Percentiles rank a stretch among this genome's conserved stretches.
These are phyloP conservation scores for Excoecaria agallocha DNA, from an alignment of 345 rosid genomes.

Conservation along the genomic window DNA sequence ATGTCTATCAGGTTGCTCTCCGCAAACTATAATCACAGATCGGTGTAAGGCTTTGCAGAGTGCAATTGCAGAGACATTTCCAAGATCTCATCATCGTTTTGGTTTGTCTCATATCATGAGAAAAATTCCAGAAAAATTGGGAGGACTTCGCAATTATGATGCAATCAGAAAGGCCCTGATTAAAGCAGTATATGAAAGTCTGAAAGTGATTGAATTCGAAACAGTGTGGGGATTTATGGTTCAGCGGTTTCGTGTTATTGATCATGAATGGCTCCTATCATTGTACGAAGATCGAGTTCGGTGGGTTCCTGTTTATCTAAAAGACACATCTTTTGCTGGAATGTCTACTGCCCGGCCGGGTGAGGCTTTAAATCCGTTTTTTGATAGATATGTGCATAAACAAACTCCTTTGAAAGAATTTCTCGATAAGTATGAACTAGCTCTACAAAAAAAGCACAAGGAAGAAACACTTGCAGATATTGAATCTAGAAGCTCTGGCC, in stretches of 20 bases:
- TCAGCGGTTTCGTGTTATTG: conserved; percentile 48
- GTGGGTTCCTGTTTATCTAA: conserved; percentile 82
- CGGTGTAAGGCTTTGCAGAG: conserved; percentile 59
- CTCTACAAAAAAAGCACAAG: conserved; percentile 51
- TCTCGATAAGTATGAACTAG: conserved; percentile 52
- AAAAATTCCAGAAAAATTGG: conserved; percentile 47
- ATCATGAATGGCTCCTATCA: conserved; percentile 51
- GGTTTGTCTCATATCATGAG: conserved; percentile 53
- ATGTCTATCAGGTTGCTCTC: conserved; percentile 65
- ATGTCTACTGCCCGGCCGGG: conserved; percentile 44
- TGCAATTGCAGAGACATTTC: conserved; percentile 72
- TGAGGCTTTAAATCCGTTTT: conserved; percentile 44
- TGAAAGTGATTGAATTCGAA: conserved; percentile 81
- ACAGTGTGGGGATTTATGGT: conserved; percentile 67
- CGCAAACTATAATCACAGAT: conserved; percentile 68
- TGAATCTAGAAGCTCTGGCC: conserved; percentile 47
- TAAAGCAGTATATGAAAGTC: conserved; percentile 51
- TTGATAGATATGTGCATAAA: conserved; percentile 56
- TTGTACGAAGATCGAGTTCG: conserved; percentile 62
- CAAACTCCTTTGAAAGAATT: conserved; percentile 68
- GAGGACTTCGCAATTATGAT: conserved; percentile 46
- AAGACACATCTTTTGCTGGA: conserved; percentile 72
- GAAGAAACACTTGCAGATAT: conserved; percentile 57
- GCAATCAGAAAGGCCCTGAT: conserved; percentile 46
- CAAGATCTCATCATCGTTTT: conserved; percentile 68